These are phyloP conservation scores for Rhododendron molle DNA, from an alignment of 148 eudicot genomes.

Conservation along the genomic window DNA sequence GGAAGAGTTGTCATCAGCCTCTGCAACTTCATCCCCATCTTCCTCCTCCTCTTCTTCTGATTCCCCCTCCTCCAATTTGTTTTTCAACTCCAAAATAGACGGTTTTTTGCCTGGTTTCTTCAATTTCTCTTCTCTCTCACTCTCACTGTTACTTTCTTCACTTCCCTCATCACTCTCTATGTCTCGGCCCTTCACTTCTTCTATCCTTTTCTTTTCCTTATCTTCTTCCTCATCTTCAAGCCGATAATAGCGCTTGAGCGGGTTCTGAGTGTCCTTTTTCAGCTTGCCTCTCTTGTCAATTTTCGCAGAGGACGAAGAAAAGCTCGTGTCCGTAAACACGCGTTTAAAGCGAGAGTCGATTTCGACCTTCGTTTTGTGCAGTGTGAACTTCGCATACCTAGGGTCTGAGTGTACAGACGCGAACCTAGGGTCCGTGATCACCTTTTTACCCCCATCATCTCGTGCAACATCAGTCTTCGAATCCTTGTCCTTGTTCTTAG, in stretches of 20 bases:
- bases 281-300: constrained; percentile 74
- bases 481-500: constrained; percentile 9
- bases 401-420: constrained; percentile 66
- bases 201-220: constrained; percentile 11
- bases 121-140: constrained; percentile 19
- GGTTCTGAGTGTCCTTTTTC: constrained; percentile 32
- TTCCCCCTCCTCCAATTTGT: constrained; percentile 24
- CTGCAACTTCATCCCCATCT: constrained; percentile 17
- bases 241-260: constrained; percentile 56
- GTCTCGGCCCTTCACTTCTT: constrained; percentile 12
- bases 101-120: constrained; percentile 4
- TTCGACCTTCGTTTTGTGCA: constrained; percentile 46
- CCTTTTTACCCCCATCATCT: constrained; percentile 11
- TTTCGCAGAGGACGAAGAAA: constrained; percentile 48
- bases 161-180: constrained; percentile 18
- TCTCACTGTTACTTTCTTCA: constrained; percentile 16
- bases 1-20: constrained; percentile 31
- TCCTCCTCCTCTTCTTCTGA: constrained; percentile 13
- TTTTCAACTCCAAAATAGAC: constrained; percentile 19
- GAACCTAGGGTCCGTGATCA: constrained; percentile 63
- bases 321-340: constrained; percentile 59
- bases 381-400: constrained; percentile 62
- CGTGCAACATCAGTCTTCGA: not conserved
- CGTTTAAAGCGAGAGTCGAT: constrained; percentile 67
- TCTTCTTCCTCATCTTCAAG: constrained; percentile 31